phyloP scores from a whole-genome alignment of 169 alveolate genomes.

The Babesia bigemina region DNA sequence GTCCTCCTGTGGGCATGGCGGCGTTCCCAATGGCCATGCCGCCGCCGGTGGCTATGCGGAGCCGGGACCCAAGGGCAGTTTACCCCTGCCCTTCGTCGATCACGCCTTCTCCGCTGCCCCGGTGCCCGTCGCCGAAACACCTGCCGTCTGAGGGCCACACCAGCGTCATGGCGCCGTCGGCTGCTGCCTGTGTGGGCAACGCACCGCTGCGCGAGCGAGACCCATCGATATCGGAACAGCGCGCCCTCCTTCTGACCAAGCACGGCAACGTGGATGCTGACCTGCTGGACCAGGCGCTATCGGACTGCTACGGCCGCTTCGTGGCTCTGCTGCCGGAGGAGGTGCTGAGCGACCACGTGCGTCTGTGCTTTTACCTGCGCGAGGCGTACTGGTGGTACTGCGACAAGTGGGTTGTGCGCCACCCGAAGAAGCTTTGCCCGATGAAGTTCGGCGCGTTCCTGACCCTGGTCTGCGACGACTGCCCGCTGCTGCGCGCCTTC shows the following conservation, averaged over 20 bases:
- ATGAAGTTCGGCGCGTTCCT: constrained; percentile 81
- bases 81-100: too few species aligned
- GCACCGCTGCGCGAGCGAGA: neutral
- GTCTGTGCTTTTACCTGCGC: constrained; percentile 86
- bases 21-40: neutral
- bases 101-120: too few species aligned
- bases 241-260: constrained; percentile 9
- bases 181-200: neutral
- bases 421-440: constrained; percentile 77
- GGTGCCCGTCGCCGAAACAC: too few species aligned
- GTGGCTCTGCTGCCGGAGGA: constrained; percentile 87
- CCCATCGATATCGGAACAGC: neutral
- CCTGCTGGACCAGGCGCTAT: constrained; percentile 77
- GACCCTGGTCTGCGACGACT: constrained; percentile 81
- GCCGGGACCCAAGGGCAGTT: neutral
- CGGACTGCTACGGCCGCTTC: constrained; percentile 89
- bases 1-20: neutral
- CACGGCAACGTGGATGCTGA: constrained; percentile 64
- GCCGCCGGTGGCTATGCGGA: neutral
- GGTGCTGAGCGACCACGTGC: constrained; percentile 83
- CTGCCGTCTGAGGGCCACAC: too few species aligned
- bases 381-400: constrained; percentile 92
- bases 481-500: constrained; percentile 76
- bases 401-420: constrained; percentile 87
- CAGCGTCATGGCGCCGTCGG: neutral